These are phyloP conservation scores for Diaporthe caulivora DNA, from an alignment of 2,329 filamentous ascomycete species.

Conservation along the genomic window DNA sequence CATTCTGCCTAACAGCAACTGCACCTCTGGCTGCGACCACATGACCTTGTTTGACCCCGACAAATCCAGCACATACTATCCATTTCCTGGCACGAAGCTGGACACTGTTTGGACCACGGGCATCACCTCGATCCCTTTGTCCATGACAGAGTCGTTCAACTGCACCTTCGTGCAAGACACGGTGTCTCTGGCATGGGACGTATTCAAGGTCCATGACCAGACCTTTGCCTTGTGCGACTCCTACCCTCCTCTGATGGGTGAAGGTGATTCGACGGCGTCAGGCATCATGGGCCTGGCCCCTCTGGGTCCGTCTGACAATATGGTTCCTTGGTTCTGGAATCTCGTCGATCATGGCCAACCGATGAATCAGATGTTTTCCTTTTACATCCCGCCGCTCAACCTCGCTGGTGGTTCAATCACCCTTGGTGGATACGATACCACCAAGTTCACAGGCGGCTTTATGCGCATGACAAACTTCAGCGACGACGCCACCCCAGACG, in stretches of 20 bases:
- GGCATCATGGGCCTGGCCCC: conserved; percentile 49
- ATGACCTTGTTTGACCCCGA: conserved; percentile 45
- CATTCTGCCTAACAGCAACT: conserved; percentile 46
- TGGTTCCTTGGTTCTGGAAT: conserved; percentile 46
- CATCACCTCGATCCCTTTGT: conserved; percentile 46
- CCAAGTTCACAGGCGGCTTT: conserved; percentile 47
- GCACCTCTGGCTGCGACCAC: conserved; percentile 44
- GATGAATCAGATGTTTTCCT: conserved; percentile 45
- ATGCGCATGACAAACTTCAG: conserved; percentile 46
- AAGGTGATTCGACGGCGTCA: conserved; percentile 46
- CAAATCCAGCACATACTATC: conserved; percentile 47
- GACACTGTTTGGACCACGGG: conserved; percentile 45
- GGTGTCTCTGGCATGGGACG: conserved; percentile 44
- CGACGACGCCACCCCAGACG: conserved; percentile 37
- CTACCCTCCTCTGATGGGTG: conserved; percentile 42
- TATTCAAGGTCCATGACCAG: conserved; percentile 43
- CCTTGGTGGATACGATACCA: conserved; percentile 49
- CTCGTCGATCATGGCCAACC: conserved; percentile 45
- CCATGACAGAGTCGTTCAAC: conserved; percentile 41
- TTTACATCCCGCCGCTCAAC: conserved; percentile 45
- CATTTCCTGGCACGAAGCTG: conserved; percentile 40
- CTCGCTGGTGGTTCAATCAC: conserved; percentile 47
- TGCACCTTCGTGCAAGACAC: conserved; percentile 48
- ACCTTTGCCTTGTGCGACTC: conserved; percentile 48
- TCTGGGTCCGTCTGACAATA: not conserved